Evolutionary conservation across 2,329 filamentous ascomycete genomes (phyloP), one percentile per base, ranked within the genome.

Genomic region (Diaporthe sp.): DNA sequence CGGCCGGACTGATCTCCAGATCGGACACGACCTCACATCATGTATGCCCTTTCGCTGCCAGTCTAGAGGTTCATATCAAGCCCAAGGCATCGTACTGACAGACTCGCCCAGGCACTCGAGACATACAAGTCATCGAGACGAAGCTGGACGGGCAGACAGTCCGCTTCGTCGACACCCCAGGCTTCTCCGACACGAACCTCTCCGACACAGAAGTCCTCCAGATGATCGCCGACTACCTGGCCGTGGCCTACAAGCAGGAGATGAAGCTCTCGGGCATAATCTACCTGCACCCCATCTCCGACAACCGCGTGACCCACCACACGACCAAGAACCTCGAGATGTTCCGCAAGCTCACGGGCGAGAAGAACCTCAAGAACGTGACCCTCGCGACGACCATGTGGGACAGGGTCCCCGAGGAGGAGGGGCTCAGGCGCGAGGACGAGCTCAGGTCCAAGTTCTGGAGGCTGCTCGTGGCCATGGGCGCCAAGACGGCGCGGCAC

Each of bases 251-350:
- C 73, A 78, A 77, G 25, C 74, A 81, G 22, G 60, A 82, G 22
- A 80, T 83, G 67, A 81, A 81, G 51, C 81, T 87, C 4, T 81
- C 81, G 6, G 87, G 87, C 0, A 84, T 88, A 67, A 83, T 88
- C 39, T 88, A 88, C 78, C 78, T 88, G 10, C 86, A 88, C 67
- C 82, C 82, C 0, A 88, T 89, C 76, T 83, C 82, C 0, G 84
- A 87, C 65, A 81, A 79, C n/a, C 82, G 86, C 20, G 82, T 88
- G 79, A 79, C 81, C 6, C 83, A 85, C 67, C 84, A 84, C 34
- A 80, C 82, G 47, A 80, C 82, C 22, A 81, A 83, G 57, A 88
- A 87, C 75, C 78, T 88, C 1, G 77, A 82, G 34, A 86, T 88
- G 82, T 87, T 88, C 79, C 81, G 83, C 73, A 83, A 85, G 47